These are phyloP conservation scores for Colletotrichum sp. DNA, from an alignment of 2,329 filamentous ascomycete genomes.

Conservation along the genomic window DNA sequence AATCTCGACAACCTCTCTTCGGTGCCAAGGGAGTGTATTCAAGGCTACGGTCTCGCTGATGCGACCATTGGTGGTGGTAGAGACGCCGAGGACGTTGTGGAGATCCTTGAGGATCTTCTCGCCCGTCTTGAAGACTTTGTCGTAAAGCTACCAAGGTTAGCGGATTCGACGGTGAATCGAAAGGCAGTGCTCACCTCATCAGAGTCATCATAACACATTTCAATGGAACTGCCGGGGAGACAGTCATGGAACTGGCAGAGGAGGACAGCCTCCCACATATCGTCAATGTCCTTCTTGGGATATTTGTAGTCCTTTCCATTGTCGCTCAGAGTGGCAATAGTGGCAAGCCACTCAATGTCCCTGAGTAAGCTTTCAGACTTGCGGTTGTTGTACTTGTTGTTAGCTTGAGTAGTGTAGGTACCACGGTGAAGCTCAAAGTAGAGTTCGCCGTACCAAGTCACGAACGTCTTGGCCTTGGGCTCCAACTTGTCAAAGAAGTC, in stretches of 20 bases:
- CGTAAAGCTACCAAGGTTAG: slow-evolving; percentile 68
- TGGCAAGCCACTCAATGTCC: slow-evolving; percentile 87
- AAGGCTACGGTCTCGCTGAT: slow-evolving; percentile 65
- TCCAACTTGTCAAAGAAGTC: slow-evolving; percentile 91
- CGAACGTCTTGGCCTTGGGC: slow-evolving; percentile 77
- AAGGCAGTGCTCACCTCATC: slow-evolving; percentile 63
- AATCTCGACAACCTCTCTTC: slow-evolving; percentile 74
- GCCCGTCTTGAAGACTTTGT: slow-evolving; percentile 79
- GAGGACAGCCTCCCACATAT: slow-evolving; percentile 92
- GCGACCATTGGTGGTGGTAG: slow-evolving; percentile 42
- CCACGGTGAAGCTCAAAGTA: slow-evolving; percentile 98
- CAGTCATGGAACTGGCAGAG: slow-evolving; percentile 99
- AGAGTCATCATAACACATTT: slow-evolving; percentile 98
- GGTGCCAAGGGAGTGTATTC: slow-evolving; percentile 88
- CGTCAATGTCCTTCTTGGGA: slow-evolving; percentile 90
- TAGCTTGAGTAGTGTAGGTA: slow-evolving; percentile 96
- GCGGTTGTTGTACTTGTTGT: slow-evolving; percentile 95
- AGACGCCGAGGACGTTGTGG: slow-evolving; percentile 69
- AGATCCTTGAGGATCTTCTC: slow-evolving; percentile 74
- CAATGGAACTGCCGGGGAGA: slow-evolving; percentile 90
- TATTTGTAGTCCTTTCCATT: slow-evolving; percentile 75
- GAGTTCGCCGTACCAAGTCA: slow-evolving; percentile 97
- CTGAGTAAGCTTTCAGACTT: slow-evolving; percentile 84
- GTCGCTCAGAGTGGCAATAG: slow-evolving; percentile 78
- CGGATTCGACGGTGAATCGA: not conserved